Conservation (phyloP, 306 rosid species). For the Pyrus communis region DNA sequence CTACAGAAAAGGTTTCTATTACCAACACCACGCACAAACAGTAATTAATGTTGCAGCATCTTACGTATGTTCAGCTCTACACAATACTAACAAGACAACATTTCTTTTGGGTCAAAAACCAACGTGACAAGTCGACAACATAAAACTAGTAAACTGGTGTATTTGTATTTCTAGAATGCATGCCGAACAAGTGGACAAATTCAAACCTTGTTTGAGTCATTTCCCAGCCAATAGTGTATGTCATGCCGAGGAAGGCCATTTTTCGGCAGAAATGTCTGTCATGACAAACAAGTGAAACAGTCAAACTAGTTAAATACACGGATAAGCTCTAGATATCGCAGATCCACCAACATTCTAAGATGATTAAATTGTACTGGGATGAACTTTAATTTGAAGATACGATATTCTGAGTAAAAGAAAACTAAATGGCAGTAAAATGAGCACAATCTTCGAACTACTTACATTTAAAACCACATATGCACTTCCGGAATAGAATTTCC, state of each 20-base stretch:
- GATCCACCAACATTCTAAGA: constrained; percentile 1
- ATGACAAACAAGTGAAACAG: constrained; percentile 26
- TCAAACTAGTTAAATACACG: constrained; percentile 11
- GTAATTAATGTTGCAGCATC: not conserved
- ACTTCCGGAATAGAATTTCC: constrained; percentile 79
- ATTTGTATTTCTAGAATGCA: not conserved
- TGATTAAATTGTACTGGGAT: constrained; percentile 2
- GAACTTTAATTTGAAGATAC: not conserved
- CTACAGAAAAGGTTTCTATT: not conserved
- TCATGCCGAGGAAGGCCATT: constrained; percentile 65
- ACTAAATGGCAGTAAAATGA: constrained; percentile 18
- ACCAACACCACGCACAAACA: not conserved
- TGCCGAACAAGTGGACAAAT: not conserved
- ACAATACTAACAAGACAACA: no score
- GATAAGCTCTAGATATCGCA: constrained; percentile 2
- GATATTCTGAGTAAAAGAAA: not conserved
- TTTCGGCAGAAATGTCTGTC: constrained; percentile 65
- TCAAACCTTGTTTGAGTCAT: constrained; percentile 53
- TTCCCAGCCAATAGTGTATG: constrained; percentile 86
- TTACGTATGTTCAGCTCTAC: not conserved
- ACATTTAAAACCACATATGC: constrained; percentile 78
- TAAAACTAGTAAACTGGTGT: not conserved
- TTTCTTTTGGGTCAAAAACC: no score
- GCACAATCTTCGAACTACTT: constrained; percentile 23
- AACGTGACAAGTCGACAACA: not conserved